Conservation (phyloP, 495 filamentous ascomycete genomes). For the Aspergillus bridgeri region DNA sequence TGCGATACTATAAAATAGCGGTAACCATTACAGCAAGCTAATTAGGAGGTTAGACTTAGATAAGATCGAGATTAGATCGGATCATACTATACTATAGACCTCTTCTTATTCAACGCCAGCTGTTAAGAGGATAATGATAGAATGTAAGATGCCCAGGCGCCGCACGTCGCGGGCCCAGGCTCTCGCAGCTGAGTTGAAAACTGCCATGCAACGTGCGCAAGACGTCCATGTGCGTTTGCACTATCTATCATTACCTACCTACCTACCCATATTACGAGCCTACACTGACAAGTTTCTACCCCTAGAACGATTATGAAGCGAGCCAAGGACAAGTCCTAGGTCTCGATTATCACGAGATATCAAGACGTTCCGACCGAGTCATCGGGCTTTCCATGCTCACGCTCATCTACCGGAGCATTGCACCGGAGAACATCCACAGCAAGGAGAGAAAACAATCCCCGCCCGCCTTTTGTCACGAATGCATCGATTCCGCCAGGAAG, state of each 20-base stretch:
- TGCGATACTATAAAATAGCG: no score
- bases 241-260: no score
- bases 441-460: constrained; percentile 9
- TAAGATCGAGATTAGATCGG: no score
- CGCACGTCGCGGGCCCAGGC: constrained; percentile 11
- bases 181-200: constrained; percentile 12
- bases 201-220: constrained; percentile 9
- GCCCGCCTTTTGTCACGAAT: constrained; percentile 9
- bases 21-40: no score
- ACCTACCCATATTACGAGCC: no score
- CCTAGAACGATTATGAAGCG: neutral
- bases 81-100: no score
- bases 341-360: constrained; percentile 6
- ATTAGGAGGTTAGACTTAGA: no score
- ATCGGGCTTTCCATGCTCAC: constrained; percentile 14
- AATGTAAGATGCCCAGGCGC: no score
- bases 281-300: no score
- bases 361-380: constrained; percentile 12
- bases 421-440: no score
- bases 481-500: constrained; percentile 14
- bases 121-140: no score
- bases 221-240: constrained; percentile 10
- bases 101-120: no score
- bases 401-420: constrained; percentile 18
- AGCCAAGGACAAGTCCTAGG: constrained; percentile 11